Conservation (phyloP, 164 flowering plant species). For the Dillenia turbinata region DNA sequence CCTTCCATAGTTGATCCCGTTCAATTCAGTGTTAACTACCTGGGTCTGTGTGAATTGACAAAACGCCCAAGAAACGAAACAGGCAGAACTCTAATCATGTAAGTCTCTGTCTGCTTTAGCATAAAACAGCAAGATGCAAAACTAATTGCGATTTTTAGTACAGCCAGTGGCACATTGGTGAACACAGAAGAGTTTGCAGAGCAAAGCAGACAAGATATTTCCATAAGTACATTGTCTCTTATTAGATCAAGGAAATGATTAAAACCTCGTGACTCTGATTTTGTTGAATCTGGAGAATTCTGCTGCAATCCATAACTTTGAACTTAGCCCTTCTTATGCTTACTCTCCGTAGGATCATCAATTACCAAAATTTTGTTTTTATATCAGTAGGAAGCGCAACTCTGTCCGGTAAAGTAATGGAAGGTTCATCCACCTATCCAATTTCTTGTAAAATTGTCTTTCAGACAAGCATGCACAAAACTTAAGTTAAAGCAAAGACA, state of each 20-base stretch:
- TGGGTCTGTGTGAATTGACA: too few relatives aligned
- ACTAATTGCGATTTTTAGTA: neutral
- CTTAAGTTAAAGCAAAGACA: too few relatives aligned
- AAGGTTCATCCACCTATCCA: neutral
- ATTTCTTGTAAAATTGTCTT: neutral
- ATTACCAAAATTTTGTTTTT: neutral
- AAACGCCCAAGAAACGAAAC: too few relatives aligned
- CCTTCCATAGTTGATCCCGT: too few relatives aligned
- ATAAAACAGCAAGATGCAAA: neutral
- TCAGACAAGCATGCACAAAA: neutral
- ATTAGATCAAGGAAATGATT: neutral
- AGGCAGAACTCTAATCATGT: too few relatives aligned
- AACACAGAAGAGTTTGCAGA: too few relatives aligned
- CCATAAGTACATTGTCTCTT: neutral
- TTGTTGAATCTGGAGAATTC: slow-evolving; percentile 21
- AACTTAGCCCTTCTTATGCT: slow-evolving; percentile 47
- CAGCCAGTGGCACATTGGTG: too few relatives aligned
- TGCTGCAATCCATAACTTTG: slow-evolving; percentile 28
- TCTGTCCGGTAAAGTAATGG: neutral
- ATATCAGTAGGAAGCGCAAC: neutral
- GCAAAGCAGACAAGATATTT: too few relatives aligned
- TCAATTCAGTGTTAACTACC: too few relatives aligned
- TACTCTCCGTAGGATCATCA: slow-evolving; percentile 32
- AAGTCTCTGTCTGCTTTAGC: neutral
- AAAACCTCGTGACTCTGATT: slow-evolving; percentile 32